phyloP scores from a whole-genome alignment of 192 early-diverging fungal species.

The Coemansia sp. region DNA sequence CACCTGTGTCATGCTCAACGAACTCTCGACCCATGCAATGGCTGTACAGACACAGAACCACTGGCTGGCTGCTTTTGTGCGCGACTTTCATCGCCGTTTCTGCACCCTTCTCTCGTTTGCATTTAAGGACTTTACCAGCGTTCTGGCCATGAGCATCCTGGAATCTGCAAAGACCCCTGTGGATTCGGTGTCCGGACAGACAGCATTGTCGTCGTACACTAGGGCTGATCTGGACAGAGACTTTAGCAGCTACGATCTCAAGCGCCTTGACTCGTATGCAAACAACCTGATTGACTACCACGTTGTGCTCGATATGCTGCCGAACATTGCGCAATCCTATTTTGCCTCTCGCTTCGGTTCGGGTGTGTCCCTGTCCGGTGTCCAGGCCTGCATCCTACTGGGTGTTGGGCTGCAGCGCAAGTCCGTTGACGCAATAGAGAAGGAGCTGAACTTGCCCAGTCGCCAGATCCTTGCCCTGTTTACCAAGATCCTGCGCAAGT shows the following conservation, averaged over 20 bases:
- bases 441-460: conserved; percentile 78
- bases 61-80: conserved; percentile 88
- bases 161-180: conserved; percentile 62
- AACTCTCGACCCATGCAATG: conserved; percentile 58
- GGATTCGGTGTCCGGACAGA: too few species aligned
- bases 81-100: conserved; percentile 91
- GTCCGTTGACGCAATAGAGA: conserved; percentile 82
- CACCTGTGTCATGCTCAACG: conserved; percentile 95
- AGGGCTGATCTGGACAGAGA: conserved; percentile 31
- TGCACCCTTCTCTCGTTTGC: conserved; percentile 84
- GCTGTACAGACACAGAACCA: conserved; percentile 54
- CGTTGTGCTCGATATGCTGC: conserved; percentile 91
- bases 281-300: conserved; percentile 98
- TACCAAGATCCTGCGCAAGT: conserved; percentile 90
- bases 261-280: conserved; percentile 93
- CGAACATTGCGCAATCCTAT: conserved; percentile 75
- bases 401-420: conserved; percentile 95
- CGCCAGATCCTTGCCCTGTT: conserved; percentile 92
- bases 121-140: conserved; percentile 80
- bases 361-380: conserved; percentile 71
- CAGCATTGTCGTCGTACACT: conserved; percentile 16
- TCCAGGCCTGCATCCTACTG: conserved; percentile 83
- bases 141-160: conserved; percentile 80
- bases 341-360: conserved; percentile 65
- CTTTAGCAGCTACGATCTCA: conserved; percentile 75